phyloP scores from a whole-genome alignment of 139 green algal species.

The Chloropicon primus region DNA sequence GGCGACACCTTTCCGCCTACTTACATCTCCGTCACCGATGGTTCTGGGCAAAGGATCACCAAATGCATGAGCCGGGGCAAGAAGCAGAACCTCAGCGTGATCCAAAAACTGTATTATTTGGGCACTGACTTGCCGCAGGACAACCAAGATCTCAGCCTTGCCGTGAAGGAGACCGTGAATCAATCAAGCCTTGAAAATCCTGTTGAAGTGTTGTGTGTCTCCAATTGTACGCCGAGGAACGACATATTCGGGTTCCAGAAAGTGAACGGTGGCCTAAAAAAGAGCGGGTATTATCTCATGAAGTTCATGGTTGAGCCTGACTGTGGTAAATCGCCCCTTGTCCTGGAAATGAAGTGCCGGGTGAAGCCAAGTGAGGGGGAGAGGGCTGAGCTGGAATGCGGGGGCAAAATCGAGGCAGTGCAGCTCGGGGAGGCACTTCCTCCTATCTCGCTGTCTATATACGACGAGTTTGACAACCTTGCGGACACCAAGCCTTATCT shows the following conservation, averaged over 20 bases:
- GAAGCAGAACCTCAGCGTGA: conserved; percentile 28
- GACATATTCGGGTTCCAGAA: not conserved
- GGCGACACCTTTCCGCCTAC: conserved; percentile 38
- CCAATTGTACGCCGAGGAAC: not conserved
- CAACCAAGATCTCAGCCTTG: not conserved
- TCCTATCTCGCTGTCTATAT: conserved; percentile 27
- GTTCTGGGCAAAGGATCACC: conserved; percentile 14
- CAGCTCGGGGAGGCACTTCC: conserved; percentile 48
- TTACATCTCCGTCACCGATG: conserved; percentile 16
- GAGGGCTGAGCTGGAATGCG: conserved; percentile 32
- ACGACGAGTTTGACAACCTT: conserved; percentile 35
- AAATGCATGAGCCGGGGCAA: conserved; percentile 21
- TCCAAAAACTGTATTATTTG: conserved; percentile 36
- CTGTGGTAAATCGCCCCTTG: no score
- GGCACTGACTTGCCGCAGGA: not conserved
- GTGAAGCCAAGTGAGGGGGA: not conserved
- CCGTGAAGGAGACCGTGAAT: not conserved
- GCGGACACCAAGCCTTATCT: conserved; percentile 8
- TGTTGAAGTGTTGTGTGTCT: not conserved
- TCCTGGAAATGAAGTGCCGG: conserved; percentile 25
- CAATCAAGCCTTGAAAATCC: no score
- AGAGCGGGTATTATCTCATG: conserved; percentile 29
- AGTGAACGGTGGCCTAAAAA: conserved; percentile 7
- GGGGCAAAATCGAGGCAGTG: conserved; percentile 19
- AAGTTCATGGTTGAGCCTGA: conserved; percentile 39